Percentiles rank a stretch among this genome's conserved stretches.
These are phyloP conservation scores for Solanum paucissectum DNA, from an alignment of 257 asterid genomes.

Conservation along the genomic window DNA sequence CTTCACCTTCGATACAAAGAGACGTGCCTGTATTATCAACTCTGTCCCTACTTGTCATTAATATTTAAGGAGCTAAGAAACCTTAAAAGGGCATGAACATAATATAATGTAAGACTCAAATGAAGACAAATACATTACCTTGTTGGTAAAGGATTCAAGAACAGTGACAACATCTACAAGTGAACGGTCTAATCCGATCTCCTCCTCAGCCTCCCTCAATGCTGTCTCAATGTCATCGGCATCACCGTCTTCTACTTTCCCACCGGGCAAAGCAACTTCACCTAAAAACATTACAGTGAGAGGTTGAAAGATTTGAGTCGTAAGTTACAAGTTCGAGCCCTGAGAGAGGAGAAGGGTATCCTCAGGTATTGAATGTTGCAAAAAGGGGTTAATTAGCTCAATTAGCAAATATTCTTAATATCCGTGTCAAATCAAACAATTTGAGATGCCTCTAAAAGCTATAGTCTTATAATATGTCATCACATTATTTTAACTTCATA, in stretches of 20 bases:
- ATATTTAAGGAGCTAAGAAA: not conserved
- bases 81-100: not conserved
- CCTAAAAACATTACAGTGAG: constrained; percentile 24
- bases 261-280: constrained; percentile 91
- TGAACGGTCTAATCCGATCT: constrained; percentile 76
- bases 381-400: not conserved
- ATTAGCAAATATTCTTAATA: not conserved
- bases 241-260: constrained; percentile 66
- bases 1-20: not conserved
- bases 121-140: constrained; percentile 26
- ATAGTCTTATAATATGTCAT: not conserved
- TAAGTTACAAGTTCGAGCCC: not conserved
- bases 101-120: not conserved
- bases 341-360: not conserved
- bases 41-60: not conserved
- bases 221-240: constrained; percentile 50
- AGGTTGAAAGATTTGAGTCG: not conserved
- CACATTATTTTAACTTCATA: not conserved
- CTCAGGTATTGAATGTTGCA: not conserved
- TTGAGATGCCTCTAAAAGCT: too few relatives aligned
- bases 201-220: constrained; percentile 84
- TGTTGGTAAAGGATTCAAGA: constrained; percentile 45
- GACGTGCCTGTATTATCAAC: not conserved
- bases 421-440: not conserved
- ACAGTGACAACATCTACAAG: constrained; percentile 46